phyloP scores from a whole-genome alignment of 2,329 filamentous ascomycete species.

The Zasmidium citrigriseum region DNA sequence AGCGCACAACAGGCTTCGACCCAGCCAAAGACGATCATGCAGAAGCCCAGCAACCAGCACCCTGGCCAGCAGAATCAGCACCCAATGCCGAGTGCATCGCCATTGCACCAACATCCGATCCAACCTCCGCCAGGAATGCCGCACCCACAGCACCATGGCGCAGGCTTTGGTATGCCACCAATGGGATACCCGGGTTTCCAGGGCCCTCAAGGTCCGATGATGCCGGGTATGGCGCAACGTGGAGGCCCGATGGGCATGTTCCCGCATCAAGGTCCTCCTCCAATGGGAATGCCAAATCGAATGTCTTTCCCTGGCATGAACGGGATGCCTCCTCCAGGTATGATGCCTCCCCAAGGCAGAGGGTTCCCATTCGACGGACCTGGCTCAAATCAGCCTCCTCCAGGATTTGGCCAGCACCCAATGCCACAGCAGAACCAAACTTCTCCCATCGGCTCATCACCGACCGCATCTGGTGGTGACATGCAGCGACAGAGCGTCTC shows the following conservation, averaged over 20 bases:
- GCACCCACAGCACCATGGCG: slow-evolving; percentile 38
- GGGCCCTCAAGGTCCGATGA: slow-evolving; percentile 55
- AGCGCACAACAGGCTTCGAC: slow-evolving; percentile 65
- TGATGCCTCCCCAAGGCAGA: slow-evolving; percentile 57
- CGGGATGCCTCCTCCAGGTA: slow-evolving; percentile 47
- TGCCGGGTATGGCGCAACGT: slow-evolving; percentile 55
- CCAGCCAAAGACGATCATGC: slow-evolving; percentile 63
- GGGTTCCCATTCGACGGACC: slow-evolving; percentile 54
- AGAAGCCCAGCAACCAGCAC: slow-evolving; percentile 57
- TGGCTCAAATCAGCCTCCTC: slow-evolving; percentile 38
- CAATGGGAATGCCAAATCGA: slow-evolving; percentile 46
- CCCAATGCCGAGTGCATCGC: slow-evolving; percentile 29
- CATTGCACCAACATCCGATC: slow-evolving; percentile 60
- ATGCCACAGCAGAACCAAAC: slow-evolving; percentile 34
- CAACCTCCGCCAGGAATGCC: slow-evolving; percentile 60
- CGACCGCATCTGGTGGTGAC: slow-evolving; percentile 30
- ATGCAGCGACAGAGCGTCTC: slow-evolving; percentile 40
- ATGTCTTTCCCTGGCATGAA: slow-evolving; percentile 57
- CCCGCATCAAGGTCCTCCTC: slow-evolving; percentile 52
- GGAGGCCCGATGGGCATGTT: slow-evolving; percentile 54
- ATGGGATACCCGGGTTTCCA: slow-evolving; percentile 60
- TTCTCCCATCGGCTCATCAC: slow-evolving; percentile 35
- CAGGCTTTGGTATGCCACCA: slow-evolving; percentile 49
- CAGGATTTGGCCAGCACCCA: slow-evolving; percentile 55
- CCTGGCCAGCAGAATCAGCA: slow-evolving; percentile 51